phyloP scores from a whole-genome alignment of 2,329 filamentous ascomycete species.

The Acrodontium crateriforme region DNA sequence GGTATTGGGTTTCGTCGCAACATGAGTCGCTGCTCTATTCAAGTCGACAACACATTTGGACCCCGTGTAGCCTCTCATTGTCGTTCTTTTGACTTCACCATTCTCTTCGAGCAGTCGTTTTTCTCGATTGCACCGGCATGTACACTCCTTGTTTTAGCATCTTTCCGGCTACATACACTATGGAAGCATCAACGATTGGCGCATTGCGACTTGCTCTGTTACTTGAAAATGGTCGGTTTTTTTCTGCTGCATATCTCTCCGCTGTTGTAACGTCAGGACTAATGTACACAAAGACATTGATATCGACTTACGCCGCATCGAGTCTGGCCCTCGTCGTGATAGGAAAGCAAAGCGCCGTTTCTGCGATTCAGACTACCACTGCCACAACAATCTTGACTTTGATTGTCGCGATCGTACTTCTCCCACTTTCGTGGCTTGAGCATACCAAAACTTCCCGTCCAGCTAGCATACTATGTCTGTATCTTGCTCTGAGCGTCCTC shows the following conservation, averaged over 20 bases:
- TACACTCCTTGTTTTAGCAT: background rate
- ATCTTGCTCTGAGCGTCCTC: background rate
- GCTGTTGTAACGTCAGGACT: too few relatives aligned
- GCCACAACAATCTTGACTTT: background rate
- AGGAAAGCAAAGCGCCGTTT: background rate
- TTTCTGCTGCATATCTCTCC: too few relatives aligned
- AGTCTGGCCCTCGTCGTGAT: background rate
- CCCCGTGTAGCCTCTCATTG: too few relatives aligned
- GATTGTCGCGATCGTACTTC: background rate
- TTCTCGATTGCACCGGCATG: background rate
- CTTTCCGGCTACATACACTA: background rate
- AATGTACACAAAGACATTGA: background rate
- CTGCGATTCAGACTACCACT: background rate
- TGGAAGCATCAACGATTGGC: background rate
- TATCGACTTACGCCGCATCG: background rate
- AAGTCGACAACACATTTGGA: too few relatives aligned
- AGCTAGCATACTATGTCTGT: background rate
- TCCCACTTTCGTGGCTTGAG: background rate
- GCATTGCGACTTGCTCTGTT: background rate
- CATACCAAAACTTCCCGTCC: background rate
- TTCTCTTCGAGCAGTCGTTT: background rate
- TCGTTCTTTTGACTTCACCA: conserved; percentile 1
- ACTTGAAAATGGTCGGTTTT: background rate
- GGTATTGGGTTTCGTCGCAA: too few relatives aligned
- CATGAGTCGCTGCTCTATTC: too few relatives aligned